These are phyloP conservation scores for Oemleria cerasiformis DNA, from an alignment of 306 rosid genomes.

Conservation along the genomic window DNA sequence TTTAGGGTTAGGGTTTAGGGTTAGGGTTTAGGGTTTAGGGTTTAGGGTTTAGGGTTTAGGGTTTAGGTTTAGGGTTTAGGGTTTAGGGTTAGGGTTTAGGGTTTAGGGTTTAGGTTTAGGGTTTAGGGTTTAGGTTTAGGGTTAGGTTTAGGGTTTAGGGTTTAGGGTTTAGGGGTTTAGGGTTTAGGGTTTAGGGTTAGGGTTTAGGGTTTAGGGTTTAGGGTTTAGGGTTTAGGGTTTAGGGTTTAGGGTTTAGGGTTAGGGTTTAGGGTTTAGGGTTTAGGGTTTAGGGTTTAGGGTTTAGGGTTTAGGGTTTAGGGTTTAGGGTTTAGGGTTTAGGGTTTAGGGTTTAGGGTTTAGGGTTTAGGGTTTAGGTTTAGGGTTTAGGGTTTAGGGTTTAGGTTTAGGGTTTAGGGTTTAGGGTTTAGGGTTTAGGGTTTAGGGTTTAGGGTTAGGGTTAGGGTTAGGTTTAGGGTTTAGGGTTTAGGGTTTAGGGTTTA, in stretches of 20 bases:
- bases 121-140: constrained; percentile 19
- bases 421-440: no score
- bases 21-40: constrained; percentile 17
- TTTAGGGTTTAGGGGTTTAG: constrained; percentile 37
- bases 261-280: constrained; percentile 23
- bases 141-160: constrained; percentile 15
- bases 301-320: constrained; percentile 15
- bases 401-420: no score
- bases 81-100: constrained; percentile 30
- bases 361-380: constrained; percentile 13
- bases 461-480: no score
- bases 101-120: constrained; percentile 10
- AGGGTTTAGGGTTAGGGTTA: no score
- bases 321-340: constrained; percentile 15
- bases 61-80: constrained; percentile 32
- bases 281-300: constrained; percentile 15
- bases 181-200: constrained; percentile 30
- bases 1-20: constrained; percentile 19
- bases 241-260: constrained; percentile 19
- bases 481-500: no score
- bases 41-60: constrained; percentile 33
- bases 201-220: constrained; percentile 25
- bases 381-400: no score
- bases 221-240: constrained; percentile 12
- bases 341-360: constrained; percentile 14